phyloP scores from a whole-genome alignment of 2,329 filamentous ascomycete genomes.

The Orbilia javanica region DNA sequence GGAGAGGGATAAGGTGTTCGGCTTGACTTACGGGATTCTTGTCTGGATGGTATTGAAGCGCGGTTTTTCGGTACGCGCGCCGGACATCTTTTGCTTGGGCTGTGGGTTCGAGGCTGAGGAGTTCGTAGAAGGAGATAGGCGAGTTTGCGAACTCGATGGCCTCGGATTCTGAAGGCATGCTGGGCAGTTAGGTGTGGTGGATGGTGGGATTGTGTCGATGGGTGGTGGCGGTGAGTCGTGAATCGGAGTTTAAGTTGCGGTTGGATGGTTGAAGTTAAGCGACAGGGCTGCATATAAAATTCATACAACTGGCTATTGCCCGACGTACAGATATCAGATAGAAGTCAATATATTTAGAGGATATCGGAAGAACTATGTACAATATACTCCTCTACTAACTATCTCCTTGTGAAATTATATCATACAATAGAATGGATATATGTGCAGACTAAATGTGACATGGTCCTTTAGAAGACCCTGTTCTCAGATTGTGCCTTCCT shows the following conservation, averaged over 20 bases:
- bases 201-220: background rate
- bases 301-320: background rate
- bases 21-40: conserved; percentile 66
- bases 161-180: conserved; percentile 60
- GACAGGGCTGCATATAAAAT: background rate
- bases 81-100: conserved; percentile 67
- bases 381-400: background rate
- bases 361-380: conserved; percentile 23
- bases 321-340: background rate
- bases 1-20: background rate
- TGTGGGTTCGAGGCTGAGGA: conserved; percentile 67
- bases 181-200: conserved; percentile 10
- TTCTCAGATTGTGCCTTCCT: conserved; percentile 45
- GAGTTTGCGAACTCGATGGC: conserved; percentile 61
- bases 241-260: conserved; percentile 15
- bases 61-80: conserved; percentile 69
- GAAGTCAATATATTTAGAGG: background rate
- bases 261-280: conserved; percentile 21
- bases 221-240: background rate
- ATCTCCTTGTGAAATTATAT: conserved; percentile 21
- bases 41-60: conserved; percentile 70
- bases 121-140: conserved; percentile 68
- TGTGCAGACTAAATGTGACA: background rate
- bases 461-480: conserved; percentile 30
- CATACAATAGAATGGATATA: conserved; percentile 12